Conservation (phyloP, 768 basidiomycete genomes). For the Pleurotus eryngii region DNA sequence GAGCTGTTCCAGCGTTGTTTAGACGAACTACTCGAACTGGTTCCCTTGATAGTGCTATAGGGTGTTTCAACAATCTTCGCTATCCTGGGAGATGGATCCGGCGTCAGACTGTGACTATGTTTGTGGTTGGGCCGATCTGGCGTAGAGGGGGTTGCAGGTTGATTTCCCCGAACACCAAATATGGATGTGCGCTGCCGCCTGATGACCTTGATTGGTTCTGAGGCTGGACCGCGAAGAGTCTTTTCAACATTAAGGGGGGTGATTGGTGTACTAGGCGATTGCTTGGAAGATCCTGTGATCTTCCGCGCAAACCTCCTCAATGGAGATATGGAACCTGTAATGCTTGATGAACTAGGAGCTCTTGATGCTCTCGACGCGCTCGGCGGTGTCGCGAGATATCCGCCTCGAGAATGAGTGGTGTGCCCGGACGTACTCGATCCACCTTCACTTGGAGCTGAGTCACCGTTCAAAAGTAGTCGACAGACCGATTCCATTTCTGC, state of each 20-base stretch:
- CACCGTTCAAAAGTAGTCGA: conserved; percentile 51
- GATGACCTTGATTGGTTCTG: conserved; percentile 47
- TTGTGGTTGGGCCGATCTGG: conserved; percentile 63
- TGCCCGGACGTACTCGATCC: conserved; percentile 67
- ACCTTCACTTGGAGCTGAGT: conserved; percentile 55
- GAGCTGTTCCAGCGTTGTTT: conserved; percentile 79
- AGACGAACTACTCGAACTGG: conserved; percentile 11
- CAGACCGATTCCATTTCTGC: conserved; percentile 75
- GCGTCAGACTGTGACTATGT: conserved; percentile 67
- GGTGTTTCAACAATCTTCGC: conserved; percentile 32
- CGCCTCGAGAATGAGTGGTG: conserved; percentile 41
- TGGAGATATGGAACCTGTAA: conserved; percentile 75
- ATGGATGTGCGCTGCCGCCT: conserved; percentile 66
- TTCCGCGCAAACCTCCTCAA: conserved; percentile 75
- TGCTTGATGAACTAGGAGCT: conserved; percentile 45
- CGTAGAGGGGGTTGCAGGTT: conserved; percentile 44
- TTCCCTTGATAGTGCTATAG: conserved; percentile 33
- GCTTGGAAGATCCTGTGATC: conserved; percentile 46
- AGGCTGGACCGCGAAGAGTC: conserved; percentile 41
- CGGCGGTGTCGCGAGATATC: conserved; percentile 64
- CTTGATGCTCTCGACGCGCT: conserved; percentile 39
- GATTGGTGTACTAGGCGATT: conserved; percentile 34
- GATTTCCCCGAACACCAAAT: conserved; percentile 46
- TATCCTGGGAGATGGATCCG: conserved; percentile 58
- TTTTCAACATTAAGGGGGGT: conserved; percentile 50